phyloP scores from a whole-genome alignment of 441 rosid species.

The Aleurites moluccanus region DNA sequence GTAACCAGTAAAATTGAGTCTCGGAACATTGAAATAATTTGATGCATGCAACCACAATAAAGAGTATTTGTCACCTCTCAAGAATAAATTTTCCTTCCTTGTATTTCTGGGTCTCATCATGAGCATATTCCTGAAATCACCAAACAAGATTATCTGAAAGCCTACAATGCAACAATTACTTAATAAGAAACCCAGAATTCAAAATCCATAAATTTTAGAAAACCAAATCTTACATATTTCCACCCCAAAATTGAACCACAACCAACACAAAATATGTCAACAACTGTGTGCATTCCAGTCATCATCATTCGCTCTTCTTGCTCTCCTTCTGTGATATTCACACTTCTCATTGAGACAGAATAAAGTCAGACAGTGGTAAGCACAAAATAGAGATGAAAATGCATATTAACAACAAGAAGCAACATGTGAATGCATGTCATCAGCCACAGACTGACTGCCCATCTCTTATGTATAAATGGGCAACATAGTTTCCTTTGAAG shows the following conservation, averaged over 20 bases:
- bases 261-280: constrained; percentile 74
- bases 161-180: background rate
- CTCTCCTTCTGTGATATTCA: constrained; percentile 61
- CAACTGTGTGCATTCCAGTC: constrained; percentile 82
- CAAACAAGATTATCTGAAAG: background rate
- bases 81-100: constrained; percentile 86
- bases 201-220: constrained; percentile 8
- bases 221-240: constrained; percentile 66
- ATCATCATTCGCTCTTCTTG: constrained; percentile 70
- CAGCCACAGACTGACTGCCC: background rate
- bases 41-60: constrained; percentile 1
- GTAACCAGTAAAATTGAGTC: constrained; percentile 18
- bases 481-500: constrained; percentile 3
- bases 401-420: background rate
- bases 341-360: constrained; percentile 38
- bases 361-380: constrained; percentile 19
- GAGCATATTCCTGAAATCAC: constrained; percentile 55
- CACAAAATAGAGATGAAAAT: background rate
- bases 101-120: constrained; percentile 62
- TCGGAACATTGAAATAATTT: constrained; percentile 13
- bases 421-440: background rate
- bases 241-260: constrained; percentile 90
- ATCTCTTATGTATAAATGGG: background rate
- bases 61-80: constrained; percentile 48
- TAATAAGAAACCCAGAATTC: constrained; percentile 4